Evolutionary conservation across 805 yeast species (phyloP).

Genomic region (Candida tallmaniae): DNA sequence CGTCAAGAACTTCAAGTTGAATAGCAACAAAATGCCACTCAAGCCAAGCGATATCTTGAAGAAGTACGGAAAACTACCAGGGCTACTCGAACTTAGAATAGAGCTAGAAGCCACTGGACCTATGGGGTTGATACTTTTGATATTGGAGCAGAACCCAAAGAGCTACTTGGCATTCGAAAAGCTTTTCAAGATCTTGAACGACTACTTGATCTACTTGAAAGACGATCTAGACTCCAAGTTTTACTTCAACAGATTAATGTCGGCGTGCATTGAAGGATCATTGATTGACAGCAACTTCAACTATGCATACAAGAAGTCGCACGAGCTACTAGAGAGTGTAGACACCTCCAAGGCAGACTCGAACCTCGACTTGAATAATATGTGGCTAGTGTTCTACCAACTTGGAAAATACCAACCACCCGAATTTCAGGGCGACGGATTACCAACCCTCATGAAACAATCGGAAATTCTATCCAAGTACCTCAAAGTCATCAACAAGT

Average conservation of each 20-base stretch:
- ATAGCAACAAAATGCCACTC: conserved; percentile 26
- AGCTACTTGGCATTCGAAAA: conserved; percentile 44
- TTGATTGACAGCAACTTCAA: conserved; percentile 57
- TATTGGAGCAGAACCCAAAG: conserved; percentile 51
- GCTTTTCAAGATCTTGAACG: conserved; percentile 37
- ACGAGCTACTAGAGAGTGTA: conserved; percentile 26
- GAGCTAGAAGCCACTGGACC: conserved; percentile 19
- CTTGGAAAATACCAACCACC: conserved; percentile 51
- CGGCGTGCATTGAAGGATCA: conserved; percentile 63
- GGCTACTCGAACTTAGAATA: conserved; percentile 9
- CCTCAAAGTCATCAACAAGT: conserved; percentile 30
- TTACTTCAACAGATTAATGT: conserved; percentile 28
- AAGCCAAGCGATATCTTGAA: conserved; percentile 36
- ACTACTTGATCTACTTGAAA: conserved; percentile 38
- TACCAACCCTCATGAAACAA: conserved; percentile 41
- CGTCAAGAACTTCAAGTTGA: conserved; percentile 33
- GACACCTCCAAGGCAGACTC: not conserved
- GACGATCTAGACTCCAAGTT: conserved; percentile 11
- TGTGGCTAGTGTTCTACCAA: conserved; percentile 75
- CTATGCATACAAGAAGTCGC: conserved; percentile 46
- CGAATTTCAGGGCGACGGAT: conserved; percentile 21
- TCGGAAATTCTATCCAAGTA: conserved; percentile 50
- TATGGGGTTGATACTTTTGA: conserved; percentile 31
- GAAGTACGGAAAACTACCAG: conserved; percentile 15
- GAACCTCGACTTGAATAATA: conserved; percentile 18